Percentiles rank a stretch among this genome's conserved stretches.
Conservation (phyloP, 805 yeast species). For the Teunomyces cretensis region DNA sequence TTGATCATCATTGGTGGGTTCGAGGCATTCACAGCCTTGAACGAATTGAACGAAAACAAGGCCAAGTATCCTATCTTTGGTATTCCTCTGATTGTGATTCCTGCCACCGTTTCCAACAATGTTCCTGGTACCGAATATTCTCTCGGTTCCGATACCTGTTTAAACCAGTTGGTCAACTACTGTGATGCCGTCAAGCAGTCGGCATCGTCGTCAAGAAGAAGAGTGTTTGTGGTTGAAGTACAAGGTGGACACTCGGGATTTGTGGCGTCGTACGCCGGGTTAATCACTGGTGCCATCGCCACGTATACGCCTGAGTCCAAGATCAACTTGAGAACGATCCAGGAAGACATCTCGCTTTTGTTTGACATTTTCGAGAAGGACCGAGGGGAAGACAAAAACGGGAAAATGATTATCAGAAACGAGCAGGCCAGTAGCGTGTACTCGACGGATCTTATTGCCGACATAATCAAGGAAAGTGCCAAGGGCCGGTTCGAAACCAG, state of each 20-base stretch:
- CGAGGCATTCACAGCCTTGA: constrained; percentile 72
- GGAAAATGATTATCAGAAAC: constrained; percentile 67
- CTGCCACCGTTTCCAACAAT: constrained; percentile 78
- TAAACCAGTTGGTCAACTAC: constrained; percentile 66
- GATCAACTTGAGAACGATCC: constrained; percentile 56
- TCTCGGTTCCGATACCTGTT: constrained; percentile 72
- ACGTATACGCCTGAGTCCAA: constrained; percentile 77
- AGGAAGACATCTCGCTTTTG: constrained; percentile 63
- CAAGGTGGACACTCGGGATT: constrained; percentile 87
- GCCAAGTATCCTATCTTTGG: constrained; percentile 65
- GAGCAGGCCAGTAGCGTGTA: constrained; percentile 69
- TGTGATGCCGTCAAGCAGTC: constrained; percentile 80
- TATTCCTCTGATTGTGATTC: constrained; percentile 75
- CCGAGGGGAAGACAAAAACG: constrained; percentile 64
- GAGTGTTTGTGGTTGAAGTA: constrained; percentile 78
- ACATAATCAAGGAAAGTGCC: constrained; percentile 63
- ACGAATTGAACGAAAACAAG: constrained; percentile 63
- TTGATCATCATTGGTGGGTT: constrained; percentile 77
- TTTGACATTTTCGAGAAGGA: constrained; percentile 59
- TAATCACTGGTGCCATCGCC: constrained; percentile 72
- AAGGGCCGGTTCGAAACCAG: constrained; percentile 70
- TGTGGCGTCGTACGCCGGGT: constrained; percentile 66
- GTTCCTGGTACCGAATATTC: constrained; percentile 84
- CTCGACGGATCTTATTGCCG: constrained; percentile 67
- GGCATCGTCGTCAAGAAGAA: constrained; percentile 74